Percentiles rank a stretch among this genome's conserved stretches.
These are phyloP conservation scores for Xylaria polymorpha DNA, from an alignment of 2,329 filamentous ascomycete genomes.

Conservation along the genomic window DNA sequence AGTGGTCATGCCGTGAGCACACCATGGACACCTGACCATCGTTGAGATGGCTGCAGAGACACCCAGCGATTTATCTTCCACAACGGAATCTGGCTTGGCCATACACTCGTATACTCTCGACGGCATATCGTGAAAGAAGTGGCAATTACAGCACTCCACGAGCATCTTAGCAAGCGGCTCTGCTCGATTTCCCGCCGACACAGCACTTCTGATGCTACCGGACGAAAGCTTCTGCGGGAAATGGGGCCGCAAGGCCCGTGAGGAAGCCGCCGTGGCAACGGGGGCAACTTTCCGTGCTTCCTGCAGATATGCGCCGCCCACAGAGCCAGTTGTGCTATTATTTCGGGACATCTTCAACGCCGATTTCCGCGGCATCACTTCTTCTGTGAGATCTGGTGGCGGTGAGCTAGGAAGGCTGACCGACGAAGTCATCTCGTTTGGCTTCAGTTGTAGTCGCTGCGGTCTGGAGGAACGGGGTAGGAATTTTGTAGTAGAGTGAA, in stretches of 20 bases:
- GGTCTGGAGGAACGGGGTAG: constrained; percentile 55
- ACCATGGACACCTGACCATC: constrained; percentile 77
- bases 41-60: constrained; percentile 69
- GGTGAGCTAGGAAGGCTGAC: constrained; percentile 47
- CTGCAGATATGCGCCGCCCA: constrained; percentile 52
- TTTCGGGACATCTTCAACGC: constrained; percentile 46
- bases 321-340: constrained; percentile 43
- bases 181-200: constrained; percentile 35
- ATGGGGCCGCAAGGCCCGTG: constrained; percentile 46
- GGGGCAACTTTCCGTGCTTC: constrained; percentile 52
- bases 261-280: constrained; percentile 40
- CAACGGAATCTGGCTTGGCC: constrained; percentile 66
- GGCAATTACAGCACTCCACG: constrained; percentile 73
- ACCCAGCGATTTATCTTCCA: constrained; percentile 63
- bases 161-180: constrained; percentile 70
- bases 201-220: constrained; percentile 40
- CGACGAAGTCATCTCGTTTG: constrained; percentile 40
- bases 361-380: constrained; percentile 44
- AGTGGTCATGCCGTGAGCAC: constrained; percentile 75
- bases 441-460: constrained; percentile 52
- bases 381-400: constrained; percentile 44
- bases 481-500: constrained; percentile 47
- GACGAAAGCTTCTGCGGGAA: constrained; percentile 45
- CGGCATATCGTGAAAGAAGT: constrained; percentile 74
- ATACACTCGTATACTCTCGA: constrained; percentile 73